Base-by-base conservation (phyloP, 2,329 filamentous ascomycete species). In the Cladosporium sp. region DNA sequence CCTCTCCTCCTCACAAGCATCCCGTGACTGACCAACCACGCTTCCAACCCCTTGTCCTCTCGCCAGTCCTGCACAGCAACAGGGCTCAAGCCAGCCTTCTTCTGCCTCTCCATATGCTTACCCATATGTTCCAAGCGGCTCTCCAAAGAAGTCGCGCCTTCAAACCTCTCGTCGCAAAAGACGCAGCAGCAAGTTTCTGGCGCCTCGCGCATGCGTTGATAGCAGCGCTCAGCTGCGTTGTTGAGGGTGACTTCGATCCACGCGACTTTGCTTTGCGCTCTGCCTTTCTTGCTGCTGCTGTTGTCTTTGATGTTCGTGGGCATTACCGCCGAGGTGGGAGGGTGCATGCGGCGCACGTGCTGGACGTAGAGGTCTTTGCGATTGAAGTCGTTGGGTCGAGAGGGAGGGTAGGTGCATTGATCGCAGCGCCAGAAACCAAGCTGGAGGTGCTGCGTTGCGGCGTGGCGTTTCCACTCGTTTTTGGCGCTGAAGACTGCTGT, bases 381-480 rank as follows among this genome's bases (percentile, higher is more conserved):
- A 74, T 95, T 95, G 78, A 96, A 96, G 72, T 85, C 86, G 66
- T 88, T 86, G 55, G 70, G 60, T 63, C 43, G 47, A 61, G 63
- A 59, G 34, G 69, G 65, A 17, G 67, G 61, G 56, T 70, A 65
- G 37, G n/a, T 61, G 61, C 84, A 88, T 34, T 88, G 78, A 64
- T 86, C 82, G 75, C 92, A 97, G 59, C 88, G 80, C 84, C 87
- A 97, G 74, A 86, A 89, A 45, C 82, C 77, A 3, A 90, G 78
- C 56, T 87, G 83, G 20, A 96, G 78, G 69, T 97, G 93, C 69
- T 96, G 89, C 0, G 88, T 89, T 34, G 80, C 77, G 67, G 93
- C 85, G 70, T 97, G 93, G 0, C 93, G 85, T 73, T 97, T 97
- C 93, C 93, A 97, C 72, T 97, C 92, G 70, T 96, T 96, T 76